These are phyloP conservation scores for Alisma plantagoaquatica DNA, from an alignment of 106 monocot species.

Conservation along the genomic window DNA sequence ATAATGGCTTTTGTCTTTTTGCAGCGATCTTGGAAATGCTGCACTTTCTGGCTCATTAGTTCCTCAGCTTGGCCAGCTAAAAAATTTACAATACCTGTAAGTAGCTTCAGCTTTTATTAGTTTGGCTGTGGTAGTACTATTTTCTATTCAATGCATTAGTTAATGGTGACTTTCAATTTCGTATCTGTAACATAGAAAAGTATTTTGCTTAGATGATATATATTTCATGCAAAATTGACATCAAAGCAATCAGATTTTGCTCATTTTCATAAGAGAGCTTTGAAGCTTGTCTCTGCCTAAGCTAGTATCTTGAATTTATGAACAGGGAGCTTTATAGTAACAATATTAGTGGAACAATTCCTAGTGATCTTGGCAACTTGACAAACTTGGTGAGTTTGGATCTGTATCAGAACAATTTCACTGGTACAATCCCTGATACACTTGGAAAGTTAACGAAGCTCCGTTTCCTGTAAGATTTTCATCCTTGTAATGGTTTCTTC, in stretches of 20 bases:
- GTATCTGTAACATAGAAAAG: no score
- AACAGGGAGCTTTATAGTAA: slow-evolving; percentile 99
- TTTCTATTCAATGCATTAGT: no score
- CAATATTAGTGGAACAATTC: slow-evolving; percentile 80
- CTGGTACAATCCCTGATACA: slow-evolving; percentile 63
- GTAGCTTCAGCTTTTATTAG: no score
- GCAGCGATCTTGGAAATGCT: slow-evolving; percentile 51
- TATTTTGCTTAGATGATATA: no score
- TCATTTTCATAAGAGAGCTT: no score
- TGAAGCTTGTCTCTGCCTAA: no score
- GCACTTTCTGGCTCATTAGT: slow-evolving; percentile 33
- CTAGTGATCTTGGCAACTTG: slow-evolving; percentile 78
- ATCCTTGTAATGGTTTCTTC: no score
- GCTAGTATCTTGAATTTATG: no score
- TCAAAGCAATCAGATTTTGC: no score
- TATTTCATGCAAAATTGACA: no score
- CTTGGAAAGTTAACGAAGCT: slow-evolving; percentile 70
- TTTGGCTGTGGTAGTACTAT: no score
- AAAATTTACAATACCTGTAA: slow-evolving; percentile 41
- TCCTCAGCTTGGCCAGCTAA: slow-evolving; percentile 33
- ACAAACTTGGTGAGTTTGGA: slow-evolving; percentile 94
- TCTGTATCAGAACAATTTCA: slow-evolving; percentile 74
- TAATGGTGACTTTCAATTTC: no score
- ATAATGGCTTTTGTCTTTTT: neutral
- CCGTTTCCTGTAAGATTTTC: slow-evolving; percentile 52